Percentiles rank a stretch among this genome's conserved stretches.
phyloP scores from a whole-genome alignment of 768 basidiomycete genomes.

The Lactarius evosmus region DNA sequence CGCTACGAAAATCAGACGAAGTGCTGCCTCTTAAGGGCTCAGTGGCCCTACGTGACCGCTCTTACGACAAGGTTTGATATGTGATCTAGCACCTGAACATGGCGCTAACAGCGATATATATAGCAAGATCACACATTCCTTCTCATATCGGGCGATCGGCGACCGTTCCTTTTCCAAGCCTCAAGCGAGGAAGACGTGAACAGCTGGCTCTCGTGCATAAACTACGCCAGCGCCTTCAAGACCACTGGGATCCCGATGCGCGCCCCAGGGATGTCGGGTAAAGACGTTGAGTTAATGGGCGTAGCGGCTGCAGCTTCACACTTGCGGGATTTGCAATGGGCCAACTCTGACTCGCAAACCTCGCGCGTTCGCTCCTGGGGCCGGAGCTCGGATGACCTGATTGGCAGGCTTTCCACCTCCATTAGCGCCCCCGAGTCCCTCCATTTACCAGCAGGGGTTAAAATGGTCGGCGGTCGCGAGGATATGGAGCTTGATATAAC shows the following conservation, averaged over 20 bases:
- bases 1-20: conserved; percentile 77
- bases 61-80: conserved; percentile 66
- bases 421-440: conserved; percentile 11
- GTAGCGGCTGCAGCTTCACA: conserved; percentile 85
- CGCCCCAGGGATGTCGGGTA: conserved; percentile 60
- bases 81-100: neutral
- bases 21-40: conserved; percentile 72
- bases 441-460: conserved; percentile 5
- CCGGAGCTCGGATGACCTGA: conserved; percentile 22
- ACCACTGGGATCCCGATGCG: conserved; percentile 81
- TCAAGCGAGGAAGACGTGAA: conserved; percentile 68
- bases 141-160: conserved; percentile 69
- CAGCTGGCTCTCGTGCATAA: conserved; percentile 88
- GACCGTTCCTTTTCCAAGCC: conserved; percentile 80
- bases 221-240: conserved; percentile 93
- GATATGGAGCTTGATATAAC: conserved; percentile 44
- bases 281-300: conserved; percentile 73
- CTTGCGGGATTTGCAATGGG: conserved; percentile 60
- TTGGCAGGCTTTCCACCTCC: conserved; percentile 18
- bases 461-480: conserved; percentile 18
- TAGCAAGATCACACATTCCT: conserved; percentile 59
- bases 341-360: conserved; percentile 29
- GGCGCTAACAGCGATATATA: neutral
- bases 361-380: conserved; percentile 40
- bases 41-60: conserved; percentile 76